A percentile compares a stretch with the other conserved stretches of the same genome.
Conservation (phyloP, 441 rosid genomes). For the Metrosideros polymorpha region DNA sequence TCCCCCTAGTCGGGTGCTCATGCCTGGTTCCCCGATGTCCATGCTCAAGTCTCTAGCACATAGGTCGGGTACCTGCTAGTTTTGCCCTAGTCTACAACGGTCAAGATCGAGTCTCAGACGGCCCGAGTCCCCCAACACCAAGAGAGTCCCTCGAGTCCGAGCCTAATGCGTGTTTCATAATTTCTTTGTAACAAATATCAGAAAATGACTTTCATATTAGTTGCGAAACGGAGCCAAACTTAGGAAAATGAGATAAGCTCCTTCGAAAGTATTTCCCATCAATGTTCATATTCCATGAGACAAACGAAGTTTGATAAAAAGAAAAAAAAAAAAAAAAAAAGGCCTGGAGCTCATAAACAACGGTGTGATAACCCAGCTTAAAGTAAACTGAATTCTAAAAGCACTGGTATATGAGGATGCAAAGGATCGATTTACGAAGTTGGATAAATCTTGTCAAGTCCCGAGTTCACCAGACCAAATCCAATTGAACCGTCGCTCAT, state of each 20-base stretch:
- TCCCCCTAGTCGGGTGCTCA: not conserved
- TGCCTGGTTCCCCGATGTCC: no score
- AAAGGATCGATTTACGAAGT: not conserved
- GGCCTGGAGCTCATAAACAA: not conserved
- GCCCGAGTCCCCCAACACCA: not conserved
- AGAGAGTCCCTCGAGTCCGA: not conserved
- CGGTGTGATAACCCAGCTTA: no score
- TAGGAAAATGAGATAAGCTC: not conserved
- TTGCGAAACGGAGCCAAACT: not conserved
- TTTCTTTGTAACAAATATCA: not conserved
- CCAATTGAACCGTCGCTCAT: not conserved
- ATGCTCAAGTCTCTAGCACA: not conserved
- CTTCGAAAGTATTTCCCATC: not conserved
- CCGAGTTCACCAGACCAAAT: not conserved
- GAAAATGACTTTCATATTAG: not conserved
- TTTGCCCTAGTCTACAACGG: no score
- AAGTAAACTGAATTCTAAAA: not conserved
- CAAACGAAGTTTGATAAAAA: not conserved
- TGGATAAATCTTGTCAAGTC: not conserved
- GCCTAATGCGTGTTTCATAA: not conserved
- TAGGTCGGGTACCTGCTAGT: rapidly evolving
- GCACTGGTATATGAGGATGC: not conserved
- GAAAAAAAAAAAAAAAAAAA: no score
- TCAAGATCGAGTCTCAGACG: not conserved
- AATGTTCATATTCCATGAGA: not conserved